Conservation (phyloP, 163 green algal genomes). For the Smithsoniella earleae region DNA sequence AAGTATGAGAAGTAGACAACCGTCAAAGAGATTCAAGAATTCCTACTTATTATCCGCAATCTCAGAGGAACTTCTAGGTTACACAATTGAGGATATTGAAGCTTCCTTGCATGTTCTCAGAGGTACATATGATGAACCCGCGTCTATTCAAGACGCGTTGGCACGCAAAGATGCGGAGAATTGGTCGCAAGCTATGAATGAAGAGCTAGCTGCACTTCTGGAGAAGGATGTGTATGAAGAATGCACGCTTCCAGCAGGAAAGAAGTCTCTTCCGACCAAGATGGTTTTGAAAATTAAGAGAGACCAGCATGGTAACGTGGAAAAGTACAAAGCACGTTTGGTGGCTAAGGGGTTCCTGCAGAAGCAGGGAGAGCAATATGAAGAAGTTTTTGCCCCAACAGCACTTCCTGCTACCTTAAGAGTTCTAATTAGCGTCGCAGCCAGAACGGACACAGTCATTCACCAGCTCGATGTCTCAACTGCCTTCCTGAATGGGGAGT, state of each 20-base stretch:
- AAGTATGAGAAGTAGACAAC: not conserved
- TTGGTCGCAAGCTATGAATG: conserved; percentile 31
- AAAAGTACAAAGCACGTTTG: conserved; percentile 18
- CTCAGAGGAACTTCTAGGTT: not conserved
- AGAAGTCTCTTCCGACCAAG: conserved; percentile 41
- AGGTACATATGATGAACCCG: not conserved
- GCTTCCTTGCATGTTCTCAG: not conserved
- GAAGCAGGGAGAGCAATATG: not conserved
- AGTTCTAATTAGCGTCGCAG: not conserved
- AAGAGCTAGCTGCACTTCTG: conserved; percentile 33
- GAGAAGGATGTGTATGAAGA: conserved; percentile 35
- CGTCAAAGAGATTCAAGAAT: too few species aligned
- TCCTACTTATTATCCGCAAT: too few species aligned
- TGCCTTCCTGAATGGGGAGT: not conserved
- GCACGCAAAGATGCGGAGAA: not conserved
- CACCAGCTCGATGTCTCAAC: conserved; percentile 5
- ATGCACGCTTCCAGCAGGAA: conserved; percentile 27
- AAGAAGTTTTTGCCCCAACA: not conserved
- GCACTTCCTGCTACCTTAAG: not conserved
- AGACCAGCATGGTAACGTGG: conserved; percentile 20
- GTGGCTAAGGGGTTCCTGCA: not conserved
- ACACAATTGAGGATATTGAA: not conserved
- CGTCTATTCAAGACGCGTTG: not conserved
- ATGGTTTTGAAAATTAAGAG: conserved; percentile 51
- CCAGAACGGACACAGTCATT: not conserved